Evolutionary conservation across 1,284 basidiomycete genomes (phyloP).

Genomic region (Xerocomus minutiporus): DNA sequence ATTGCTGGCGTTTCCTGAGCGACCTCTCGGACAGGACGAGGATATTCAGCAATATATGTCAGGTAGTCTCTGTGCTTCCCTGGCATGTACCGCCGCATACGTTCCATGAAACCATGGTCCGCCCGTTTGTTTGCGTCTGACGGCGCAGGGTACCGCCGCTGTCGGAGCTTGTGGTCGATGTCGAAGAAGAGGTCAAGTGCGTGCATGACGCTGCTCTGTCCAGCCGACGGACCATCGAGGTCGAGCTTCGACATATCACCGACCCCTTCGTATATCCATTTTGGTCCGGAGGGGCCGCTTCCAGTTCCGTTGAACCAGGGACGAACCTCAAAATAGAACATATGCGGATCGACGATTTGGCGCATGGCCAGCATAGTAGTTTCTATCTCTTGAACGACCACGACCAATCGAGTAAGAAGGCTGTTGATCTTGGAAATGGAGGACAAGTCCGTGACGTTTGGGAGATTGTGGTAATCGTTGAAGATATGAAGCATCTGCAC

Average conservation of each 20-base stretch:
- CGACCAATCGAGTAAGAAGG: slow-evolving; percentile 69
- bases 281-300: slow-evolving; percentile 46
- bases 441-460: slow-evolving; percentile 65
- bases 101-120: slow-evolving; percentile 73
- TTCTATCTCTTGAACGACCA: slow-evolving; percentile 71
- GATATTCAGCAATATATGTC: slow-evolving; percentile 43
- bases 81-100: slow-evolving; percentile 80
- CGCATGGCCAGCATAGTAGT: slow-evolving; percentile 69
- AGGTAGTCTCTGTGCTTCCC: slow-evolving; percentile 72
- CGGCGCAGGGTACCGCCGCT: slow-evolving; percentile 66
- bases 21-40: slow-evolving; percentile 54
- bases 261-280: slow-evolving; percentile 86
- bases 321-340: slow-evolving; percentile 88
- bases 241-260: slow-evolving; percentile 53
- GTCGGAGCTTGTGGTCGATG: slow-evolving; percentile 76
- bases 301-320: slow-evolving; percentile 92
- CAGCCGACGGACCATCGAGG: slow-evolving; percentile 87
- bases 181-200: slow-evolving; percentile 78
- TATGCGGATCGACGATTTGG: slow-evolving; percentile 75
- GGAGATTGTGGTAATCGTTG: slow-evolving; percentile 74
- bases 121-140: slow-evolving; percentile 60
- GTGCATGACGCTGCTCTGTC: slow-evolving; percentile 90
- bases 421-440: slow-evolving; percentile 68
- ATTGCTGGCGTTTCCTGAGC: slow-evolving; percentile 54
- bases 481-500: slow-evolving; percentile 85